Evolutionary conservation across 495 filamentous ascomycete species (phyloP), one percentile per base, ranked within the genome.

Genomic region (Aspergillus nidulans): DNA sequence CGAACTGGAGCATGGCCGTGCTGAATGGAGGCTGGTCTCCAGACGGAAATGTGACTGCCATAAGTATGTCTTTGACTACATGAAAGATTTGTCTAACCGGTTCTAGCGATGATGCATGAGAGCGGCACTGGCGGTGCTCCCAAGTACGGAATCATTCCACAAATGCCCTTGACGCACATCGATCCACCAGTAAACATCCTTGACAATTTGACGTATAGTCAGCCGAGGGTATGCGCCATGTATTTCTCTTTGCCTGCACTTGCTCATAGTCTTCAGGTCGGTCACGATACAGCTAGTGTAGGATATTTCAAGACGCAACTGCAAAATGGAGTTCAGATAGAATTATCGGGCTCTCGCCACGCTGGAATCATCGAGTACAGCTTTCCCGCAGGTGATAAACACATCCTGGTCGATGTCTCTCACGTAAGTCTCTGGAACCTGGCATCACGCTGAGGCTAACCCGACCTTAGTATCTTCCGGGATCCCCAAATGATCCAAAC

Each of bases 61-160:
- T 88, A 61, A 83, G 65, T 63, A 52, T 24, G 59, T 52, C 28
- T 24, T 20, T 49, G n/a, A 23, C 21, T 18, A 19, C 3, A 10
- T 16, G 6, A 8, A n/a, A 19, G 9, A 3, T 6, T 34, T 25
- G 12, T 48, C 20, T 40, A 19, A 43, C 43, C 38, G 16, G 20
- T 25, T 30, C 34, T 43, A 63, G 63, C 72, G 28, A 77, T 88
- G 76, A 81, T 87, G 74, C 85, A 89, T 63, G 85, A 89, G 64
- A 82, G 78, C 52, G 85, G 85, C 3, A 89, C 83, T 16, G 85
- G 85, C 15, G 85, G 85, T 20, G 81, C 81, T 10, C 84, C 85
- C 0, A 88, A 87, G 67, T 89, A 88, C 60, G 85, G 85, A 1
- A 75, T 85, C 7, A 80, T 88, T 23, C 70, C 79, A 12, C 85